phyloP scores from a whole-genome alignment of 805 yeast genomes.

The Cyberlindnera samutprakarnensis region DNA sequence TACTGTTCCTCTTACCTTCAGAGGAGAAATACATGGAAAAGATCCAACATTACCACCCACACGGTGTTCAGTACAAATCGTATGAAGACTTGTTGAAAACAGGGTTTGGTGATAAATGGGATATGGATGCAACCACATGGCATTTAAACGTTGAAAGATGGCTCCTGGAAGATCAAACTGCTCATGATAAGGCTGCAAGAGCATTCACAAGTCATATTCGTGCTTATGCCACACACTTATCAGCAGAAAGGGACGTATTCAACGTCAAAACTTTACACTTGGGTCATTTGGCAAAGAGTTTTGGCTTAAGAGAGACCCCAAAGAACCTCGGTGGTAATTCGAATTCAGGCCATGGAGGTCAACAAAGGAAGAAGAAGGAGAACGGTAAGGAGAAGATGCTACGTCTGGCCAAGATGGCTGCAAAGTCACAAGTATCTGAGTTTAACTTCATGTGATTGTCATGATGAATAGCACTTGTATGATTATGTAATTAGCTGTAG shows the following conservation, averaged over 20 bases:
- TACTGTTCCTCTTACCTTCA: conserved; percentile 80
- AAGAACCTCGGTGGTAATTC: conserved; percentile 54
- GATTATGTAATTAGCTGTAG: conserved; percentile 61
- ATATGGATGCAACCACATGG: conserved; percentile 92
- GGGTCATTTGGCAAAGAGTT: conserved; percentile 94
- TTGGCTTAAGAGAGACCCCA: conserved; percentile 93
- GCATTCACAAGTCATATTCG: conserved; percentile 87
- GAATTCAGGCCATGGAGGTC: conserved; percentile 24
- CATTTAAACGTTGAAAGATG: conserved; percentile 87
- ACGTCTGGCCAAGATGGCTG: conserved; percentile 64
- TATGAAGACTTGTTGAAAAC: conserved; percentile 39
- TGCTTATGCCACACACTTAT: conserved; percentile 92
- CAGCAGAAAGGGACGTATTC: conserved; percentile 71
- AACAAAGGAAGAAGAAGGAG: conserved; percentile 42
- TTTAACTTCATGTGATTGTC: conserved; percentile 50
- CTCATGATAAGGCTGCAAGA: conserved; percentile 60
- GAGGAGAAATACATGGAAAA: conserved; percentile 79
- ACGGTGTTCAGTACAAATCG: conserved; percentile 40
- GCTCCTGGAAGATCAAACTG: conserved; percentile 58
- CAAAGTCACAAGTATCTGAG: conserved; percentile 58
- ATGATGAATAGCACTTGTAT: too few relatives aligned
- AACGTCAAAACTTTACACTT: conserved; percentile 78
- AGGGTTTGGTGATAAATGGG: conserved; percentile 60
- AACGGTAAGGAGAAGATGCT: conserved; percentile 69
- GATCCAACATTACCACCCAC: conserved; percentile 49